Percentiles rank a stretch among this genome's conserved stretches.
phyloP scores from a whole-genome alignment of 768 basidiomycete species.

The Daedaleopsis nitida region DNA sequence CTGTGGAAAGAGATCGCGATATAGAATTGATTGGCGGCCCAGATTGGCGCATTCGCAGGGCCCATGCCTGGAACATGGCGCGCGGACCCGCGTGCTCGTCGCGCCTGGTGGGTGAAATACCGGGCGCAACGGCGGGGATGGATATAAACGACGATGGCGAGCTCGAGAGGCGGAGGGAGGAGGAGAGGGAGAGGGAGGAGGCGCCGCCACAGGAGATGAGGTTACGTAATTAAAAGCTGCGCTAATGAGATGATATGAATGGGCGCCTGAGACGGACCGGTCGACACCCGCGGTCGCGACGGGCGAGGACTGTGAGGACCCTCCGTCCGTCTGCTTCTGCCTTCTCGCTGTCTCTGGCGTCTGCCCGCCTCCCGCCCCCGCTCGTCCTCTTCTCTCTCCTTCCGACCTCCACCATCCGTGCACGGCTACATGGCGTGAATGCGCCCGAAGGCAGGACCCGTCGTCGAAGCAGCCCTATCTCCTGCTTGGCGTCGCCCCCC shows the following conservation, averaged over 20 bases:
- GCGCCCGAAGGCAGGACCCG: not conserved
- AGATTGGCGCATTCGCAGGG: too few relatives aligned
- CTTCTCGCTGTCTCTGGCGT: slow-evolving; percentile 2
- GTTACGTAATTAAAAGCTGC: slow-evolving; percentile 18
- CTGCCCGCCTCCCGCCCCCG: slow-evolving; percentile 10
- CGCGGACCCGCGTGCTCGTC: too few relatives aligned
- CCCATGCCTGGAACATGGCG: too few relatives aligned
- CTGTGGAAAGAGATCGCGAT: too few relatives aligned
- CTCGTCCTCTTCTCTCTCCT: not conserved
- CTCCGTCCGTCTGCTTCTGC: slow-evolving; percentile 5
- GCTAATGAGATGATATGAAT: slow-evolving; percentile 14
- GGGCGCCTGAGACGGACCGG: slow-evolving; percentile 13
- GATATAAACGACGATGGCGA: too few relatives aligned
- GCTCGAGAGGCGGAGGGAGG: too few relatives aligned
- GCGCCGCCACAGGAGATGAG: not conserved
- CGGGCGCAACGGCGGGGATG: too few relatives aligned
- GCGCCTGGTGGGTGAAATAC: too few relatives aligned
- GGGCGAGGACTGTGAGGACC: not conserved
- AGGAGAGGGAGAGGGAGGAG: not conserved
- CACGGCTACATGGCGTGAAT: slow-evolving; percentile 7
- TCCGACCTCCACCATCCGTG: not conserved
- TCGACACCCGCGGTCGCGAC: slow-evolving; percentile 18
- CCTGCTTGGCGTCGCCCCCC: not conserved
- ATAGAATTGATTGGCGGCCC: too few relatives aligned
- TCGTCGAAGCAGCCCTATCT: slow-evolving; percentile 1